Conservation (phyloP, 768 basidiomycete species). For the Xerocomus potaroensis region DNA sequence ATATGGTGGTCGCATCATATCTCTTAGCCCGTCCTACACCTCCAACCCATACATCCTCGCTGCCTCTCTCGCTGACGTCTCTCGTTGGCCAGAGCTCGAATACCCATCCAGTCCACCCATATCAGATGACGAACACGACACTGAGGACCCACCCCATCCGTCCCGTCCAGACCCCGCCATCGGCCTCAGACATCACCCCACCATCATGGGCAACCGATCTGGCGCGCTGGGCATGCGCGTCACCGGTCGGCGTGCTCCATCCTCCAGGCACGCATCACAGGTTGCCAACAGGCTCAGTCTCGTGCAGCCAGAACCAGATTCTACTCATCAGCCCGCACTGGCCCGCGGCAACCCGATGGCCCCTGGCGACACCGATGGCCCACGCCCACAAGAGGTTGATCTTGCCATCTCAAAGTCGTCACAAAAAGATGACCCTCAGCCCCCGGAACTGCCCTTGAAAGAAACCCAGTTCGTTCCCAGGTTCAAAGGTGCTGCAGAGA, state of each 20-base stretch:
- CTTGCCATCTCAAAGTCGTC: not conserved
- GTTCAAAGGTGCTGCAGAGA: conserved; percentile 82
- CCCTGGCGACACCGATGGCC: conserved; percentile 10
- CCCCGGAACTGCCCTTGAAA: conserved; percentile 41
- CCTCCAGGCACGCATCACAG: conserved; percentile 46
- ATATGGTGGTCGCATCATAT: conserved; percentile 76
- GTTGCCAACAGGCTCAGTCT: conserved; percentile 2
- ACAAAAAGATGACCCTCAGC: conserved; percentile 13
- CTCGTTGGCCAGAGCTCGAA: conserved; percentile 82
- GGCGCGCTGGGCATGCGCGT: conserved; percentile 79
- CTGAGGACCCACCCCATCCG: conserved; percentile 20
- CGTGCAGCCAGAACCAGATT: conserved; percentile 8
- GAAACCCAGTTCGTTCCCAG: conserved; percentile 65
- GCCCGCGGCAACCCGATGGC: conserved; percentile 10
- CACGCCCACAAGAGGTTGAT: conserved; percentile 10
- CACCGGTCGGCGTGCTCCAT: conserved; percentile 54
- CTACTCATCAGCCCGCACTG: conserved; percentile 3
- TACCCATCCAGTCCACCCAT: conserved; percentile 67
- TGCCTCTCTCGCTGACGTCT: conserved; percentile 70
- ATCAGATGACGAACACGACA: conserved; percentile 63
- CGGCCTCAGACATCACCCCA: conserved; percentile 77
- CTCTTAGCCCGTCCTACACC: conserved; percentile 70
- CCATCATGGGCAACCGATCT: conserved; percentile 73
- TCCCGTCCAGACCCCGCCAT: conserved; percentile 29
- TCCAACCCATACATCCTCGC: conserved; percentile 82